A percentile compares a stretch with the other conserved stretches of the same genome.
phyloP scores from a whole-genome alignment of 352 stramenopile species.

The Thalassiosira sp. region DNA sequence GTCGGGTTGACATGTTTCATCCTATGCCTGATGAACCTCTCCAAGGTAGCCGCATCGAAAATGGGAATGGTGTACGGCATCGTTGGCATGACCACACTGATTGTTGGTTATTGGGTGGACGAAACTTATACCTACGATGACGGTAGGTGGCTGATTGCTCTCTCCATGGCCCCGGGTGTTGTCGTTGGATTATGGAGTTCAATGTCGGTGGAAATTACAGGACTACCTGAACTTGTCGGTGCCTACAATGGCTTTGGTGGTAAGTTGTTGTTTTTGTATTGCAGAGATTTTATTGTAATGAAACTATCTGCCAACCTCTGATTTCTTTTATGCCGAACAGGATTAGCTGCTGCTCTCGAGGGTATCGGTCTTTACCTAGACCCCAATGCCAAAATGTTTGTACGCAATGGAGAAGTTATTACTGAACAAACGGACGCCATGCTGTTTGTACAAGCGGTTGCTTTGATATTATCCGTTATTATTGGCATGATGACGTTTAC shows the following conservation, averaged over 20 bases:
- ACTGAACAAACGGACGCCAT: conserved; percentile 47
- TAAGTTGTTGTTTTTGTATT: too few species aligned
- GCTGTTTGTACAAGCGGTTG: conserved; percentile 69
- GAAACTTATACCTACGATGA: conserved; percentile 59
- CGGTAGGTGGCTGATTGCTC: conserved; percentile 59
- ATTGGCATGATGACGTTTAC: conserved; percentile 72
- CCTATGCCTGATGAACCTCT: conserved; percentile 63
- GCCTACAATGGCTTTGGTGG: conserved; percentile 71
- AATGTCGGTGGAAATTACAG: conserved; percentile 52
- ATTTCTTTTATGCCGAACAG: not conserved
- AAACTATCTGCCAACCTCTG: conserved; percentile 38
- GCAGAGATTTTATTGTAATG: too few species aligned
- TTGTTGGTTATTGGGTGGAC: conserved; percentile 59
- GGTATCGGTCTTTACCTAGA: conserved; percentile 64
- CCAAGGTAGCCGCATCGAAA: conserved; percentile 54
- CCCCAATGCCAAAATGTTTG: conserved; percentile 46
- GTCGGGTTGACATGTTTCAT: conserved; percentile 66
- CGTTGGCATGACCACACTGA: conserved; percentile 50
- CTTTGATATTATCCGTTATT: conserved; percentile 51
- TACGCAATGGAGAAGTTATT: conserved; percentile 40
- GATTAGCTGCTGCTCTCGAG: not conserved
- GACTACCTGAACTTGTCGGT: conserved; percentile 61
- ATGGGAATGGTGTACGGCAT: conserved; percentile 70
- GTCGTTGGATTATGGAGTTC: conserved; percentile 43
- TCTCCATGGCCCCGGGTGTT: conserved; percentile 55